phyloP scores from a whole-genome alignment of 768 basidiomycete genomes.

The Xerocomellus amylosporus region DNA sequence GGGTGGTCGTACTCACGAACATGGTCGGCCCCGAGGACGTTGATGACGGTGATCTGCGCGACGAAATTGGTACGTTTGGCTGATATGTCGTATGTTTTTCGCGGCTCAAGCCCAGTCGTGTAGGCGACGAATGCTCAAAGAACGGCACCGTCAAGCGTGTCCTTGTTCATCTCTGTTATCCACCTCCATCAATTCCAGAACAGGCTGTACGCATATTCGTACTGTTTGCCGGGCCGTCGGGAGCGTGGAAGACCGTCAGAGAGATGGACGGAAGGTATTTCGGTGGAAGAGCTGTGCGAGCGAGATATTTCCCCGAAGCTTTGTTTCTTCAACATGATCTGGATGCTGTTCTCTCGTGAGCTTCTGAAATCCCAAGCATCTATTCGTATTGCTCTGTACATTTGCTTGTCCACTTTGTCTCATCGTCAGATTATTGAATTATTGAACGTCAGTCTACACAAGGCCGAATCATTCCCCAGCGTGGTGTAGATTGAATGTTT shows the following conservation, averaged over 20 bases:
- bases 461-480: background rate
- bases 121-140: conserved; percentile 89
- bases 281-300: conserved; percentile 79
- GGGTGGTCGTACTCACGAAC: conserved; percentile 86
- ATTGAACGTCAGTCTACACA: background rate
- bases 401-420: background rate
- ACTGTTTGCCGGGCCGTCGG: conserved; percentile 84
- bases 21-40: conserved; percentile 84
- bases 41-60: conserved; percentile 79
- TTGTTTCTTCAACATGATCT: conserved; percentile 50
- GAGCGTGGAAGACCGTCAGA: conserved; percentile 94
- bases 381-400: background rate
- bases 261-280: conserved; percentile 93
- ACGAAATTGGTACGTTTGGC: conserved; percentile 72
- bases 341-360: conserved; percentile 37
- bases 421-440: background rate
- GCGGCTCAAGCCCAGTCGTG: background rate
- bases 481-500: background rate
- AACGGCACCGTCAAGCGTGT: conserved; percentile 92
- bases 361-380: background rate
- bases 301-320: conserved; percentile 74
- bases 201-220: conserved; percentile 93
- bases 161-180: conserved; percentile 73
- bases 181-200: conserved; percentile 60
- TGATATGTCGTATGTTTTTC: background rate